These are phyloP conservation scores for Vitis vinifera DNA, from an alignment of 164 flowering plant genomes.

Conservation along the genomic window ASM3070453v1 NC_081818.1:4380501-4381000, in stretches of 20 bases:
- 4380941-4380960: no score
- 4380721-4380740: slow-evolving; percentile 24
- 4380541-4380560: slow-evolving; percentile 43
- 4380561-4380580: slow-evolving; percentile 55
- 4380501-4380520: slow-evolving; percentile 18
- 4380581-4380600: slow-evolving; percentile 63
- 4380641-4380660: slow-evolving; percentile 47
- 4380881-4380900: no score
- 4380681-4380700: slow-evolving; percentile 37
- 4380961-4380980: no score
- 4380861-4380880: no score
- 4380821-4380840: not conserved
- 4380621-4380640: slow-evolving; percentile 46
- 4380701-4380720: slow-evolving; percentile 67
- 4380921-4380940: no score
- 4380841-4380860: no score
- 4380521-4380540: slow-evolving; percentile 17
- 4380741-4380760: slow-evolving; percentile 12
- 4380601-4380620: slow-evolving; percentile 65
- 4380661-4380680: slow-evolving; percentile 47
- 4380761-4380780: slow-evolving; percentile 2
- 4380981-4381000: no score
- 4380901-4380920: no score
- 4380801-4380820: not conserved
- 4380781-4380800: not conserved